These are phyloP conservation scores for Yarrowia bubula DNA, from an alignment of 805 yeast genomes.

Conservation along the genomic window DNA sequence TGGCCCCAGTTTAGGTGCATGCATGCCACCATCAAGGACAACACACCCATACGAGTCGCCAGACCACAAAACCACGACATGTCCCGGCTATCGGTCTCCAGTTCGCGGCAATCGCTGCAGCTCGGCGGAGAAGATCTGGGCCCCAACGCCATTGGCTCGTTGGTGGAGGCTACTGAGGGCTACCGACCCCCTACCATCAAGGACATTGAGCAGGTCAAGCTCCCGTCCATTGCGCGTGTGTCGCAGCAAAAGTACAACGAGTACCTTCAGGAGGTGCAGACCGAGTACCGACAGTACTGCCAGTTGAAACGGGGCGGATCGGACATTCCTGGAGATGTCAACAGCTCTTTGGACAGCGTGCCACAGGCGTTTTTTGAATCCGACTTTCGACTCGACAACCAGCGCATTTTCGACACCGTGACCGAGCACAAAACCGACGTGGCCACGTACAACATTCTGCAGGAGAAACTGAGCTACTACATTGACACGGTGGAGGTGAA, in stretches of 20 bases:
- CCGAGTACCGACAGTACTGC: slow-evolving; percentile 16
- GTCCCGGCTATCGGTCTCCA: slow-evolving; percentile 25
- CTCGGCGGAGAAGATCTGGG: slow-evolving; percentile 19
- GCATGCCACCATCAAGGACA: slow-evolving; percentile 11
- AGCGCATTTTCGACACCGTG: slow-evolving; percentile 74
- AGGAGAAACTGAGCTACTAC: slow-evolving; percentile 76
- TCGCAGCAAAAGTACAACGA: slow-evolving; percentile 11
- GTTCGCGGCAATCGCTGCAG: slow-evolving; percentile 22
- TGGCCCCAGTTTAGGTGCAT: background rate
- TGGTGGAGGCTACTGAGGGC: slow-evolving; percentile 22
- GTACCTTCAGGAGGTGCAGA: slow-evolving; percentile 11
- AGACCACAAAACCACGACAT: background rate
- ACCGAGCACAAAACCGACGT: slow-evolving; percentile 55
- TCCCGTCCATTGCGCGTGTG: slow-evolving; percentile 21
- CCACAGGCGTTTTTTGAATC: slow-evolving; percentile 69
- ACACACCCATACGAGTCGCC: slow-evolving; percentile 11
- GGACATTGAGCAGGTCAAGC: slow-evolving; percentile 27
- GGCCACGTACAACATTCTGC: slow-evolving; percentile 57
- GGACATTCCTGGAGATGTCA: background rate
- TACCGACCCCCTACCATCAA: slow-evolving; percentile 20
- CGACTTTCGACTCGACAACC: slow-evolving; percentile 81
- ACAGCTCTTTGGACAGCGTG: slow-evolving; percentile 38
- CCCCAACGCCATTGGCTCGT: slow-evolving; percentile 23
- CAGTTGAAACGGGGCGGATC: slow-evolving; percentile 12
- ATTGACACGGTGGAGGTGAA: slow-evolving; percentile 82